These are phyloP conservation scores for Avena insularis DNA, from an alignment of 176 grass and related monocot species.

Conservation along the genomic window DNA sequence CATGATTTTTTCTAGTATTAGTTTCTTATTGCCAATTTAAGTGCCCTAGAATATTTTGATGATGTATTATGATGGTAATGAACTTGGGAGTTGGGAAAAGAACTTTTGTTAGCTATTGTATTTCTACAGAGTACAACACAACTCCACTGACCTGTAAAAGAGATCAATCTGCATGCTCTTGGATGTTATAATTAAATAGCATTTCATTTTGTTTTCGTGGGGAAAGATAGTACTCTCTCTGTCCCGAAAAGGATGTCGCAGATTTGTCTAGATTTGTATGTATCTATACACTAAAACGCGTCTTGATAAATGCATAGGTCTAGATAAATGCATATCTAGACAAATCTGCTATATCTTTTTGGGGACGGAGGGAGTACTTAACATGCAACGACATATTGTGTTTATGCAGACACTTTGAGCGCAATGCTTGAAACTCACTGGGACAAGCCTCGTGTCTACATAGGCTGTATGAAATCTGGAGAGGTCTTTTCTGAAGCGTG, in stretches of 20 bases:
- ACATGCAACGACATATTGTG: slow-evolving; percentile 38
- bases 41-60: not conserved
- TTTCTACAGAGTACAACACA: slow-evolving; percentile 17
- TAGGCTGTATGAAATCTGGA: slow-evolving; percentile 99
- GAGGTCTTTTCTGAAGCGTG: slow-evolving; percentile 97
- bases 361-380: not conserved
- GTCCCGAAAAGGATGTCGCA: no score
- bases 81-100: slow-evolving; percentile 7
- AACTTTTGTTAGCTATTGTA: slow-evolving; percentile 12
- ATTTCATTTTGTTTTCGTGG: not conserved
- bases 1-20: slow-evolving; percentile 4
- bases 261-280: no score
- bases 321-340: no score
- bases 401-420: slow-evolving; percentile 84
- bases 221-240: not conserved
- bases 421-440: slow-evolving; percentile 77
- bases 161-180: slow-evolving; percentile 10
- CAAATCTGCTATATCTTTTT: no score
- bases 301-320: no score
- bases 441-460: slow-evolving; percentile 89
- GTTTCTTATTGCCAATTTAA: slow-evolving; percentile 11
- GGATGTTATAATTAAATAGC: slow-evolving; percentile 19
- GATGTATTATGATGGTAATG: slow-evolving; percentile 21
- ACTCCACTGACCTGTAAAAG: slow-evolving; percentile 2
- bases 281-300: no score